phyloP scores from a whole-genome alignment of 192 early-diverging fungal species.

The Backusella macrospora region DNA sequence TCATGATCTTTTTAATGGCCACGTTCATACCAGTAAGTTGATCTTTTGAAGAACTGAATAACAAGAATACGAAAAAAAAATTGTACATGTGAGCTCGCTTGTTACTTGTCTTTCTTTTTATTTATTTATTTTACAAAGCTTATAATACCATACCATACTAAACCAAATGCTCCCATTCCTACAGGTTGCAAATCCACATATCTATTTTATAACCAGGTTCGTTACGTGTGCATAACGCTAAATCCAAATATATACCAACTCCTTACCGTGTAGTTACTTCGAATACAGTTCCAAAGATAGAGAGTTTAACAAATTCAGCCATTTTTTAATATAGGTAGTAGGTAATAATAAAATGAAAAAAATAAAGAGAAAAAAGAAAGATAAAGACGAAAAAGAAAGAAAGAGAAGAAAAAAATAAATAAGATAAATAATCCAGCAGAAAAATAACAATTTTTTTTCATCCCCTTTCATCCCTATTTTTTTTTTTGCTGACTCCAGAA shows the following conservation, averaged over 20 bases:
- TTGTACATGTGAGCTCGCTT: no score
- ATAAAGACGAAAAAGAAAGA: constrained; percentile 7
- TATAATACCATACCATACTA: constrained; percentile 77
- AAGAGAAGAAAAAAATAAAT: neutral
- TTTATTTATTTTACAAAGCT: neutral
- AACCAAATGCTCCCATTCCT: constrained; percentile 96
- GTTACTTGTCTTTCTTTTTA: neutral
- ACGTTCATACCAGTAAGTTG: constrained; percentile 79
- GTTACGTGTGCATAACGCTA: neutral
- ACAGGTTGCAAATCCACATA: constrained; percentile 93
- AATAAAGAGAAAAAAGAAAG: neutral
- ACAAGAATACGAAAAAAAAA: neutral
- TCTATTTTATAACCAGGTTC: constrained; percentile 39
- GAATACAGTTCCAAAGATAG: constrained; percentile 83
- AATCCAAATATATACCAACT: neutral
- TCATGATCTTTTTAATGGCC: constrained; percentile 97
- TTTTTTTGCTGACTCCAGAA: constrained; percentile 1
- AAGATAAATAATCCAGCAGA: neutral
- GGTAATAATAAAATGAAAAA: neutral
- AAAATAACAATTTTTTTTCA: neutral
- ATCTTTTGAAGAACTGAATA: constrained; percentile 86
- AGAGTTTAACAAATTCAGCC: constrained; percentile 73
- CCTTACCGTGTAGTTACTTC: constrained; percentile 73
- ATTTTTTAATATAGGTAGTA: constrained; percentile 26
- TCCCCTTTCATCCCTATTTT: neutral